Conservation (phyloP, 177 flowering plant species). For the Tripterygium wilfordii region DNA sequence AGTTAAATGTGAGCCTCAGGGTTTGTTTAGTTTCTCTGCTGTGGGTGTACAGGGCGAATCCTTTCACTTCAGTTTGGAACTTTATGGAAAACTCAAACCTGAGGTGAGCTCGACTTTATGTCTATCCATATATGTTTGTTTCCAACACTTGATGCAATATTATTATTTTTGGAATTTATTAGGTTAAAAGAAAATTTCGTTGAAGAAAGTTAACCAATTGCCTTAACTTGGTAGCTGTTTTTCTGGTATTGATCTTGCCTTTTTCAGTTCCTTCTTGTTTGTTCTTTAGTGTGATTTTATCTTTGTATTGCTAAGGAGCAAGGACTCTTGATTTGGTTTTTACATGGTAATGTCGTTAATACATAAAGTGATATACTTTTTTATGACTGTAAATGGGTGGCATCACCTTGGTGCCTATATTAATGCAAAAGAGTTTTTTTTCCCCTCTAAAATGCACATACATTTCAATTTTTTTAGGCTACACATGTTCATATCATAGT, state of each 20-base stretch:
- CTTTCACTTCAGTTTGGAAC: slow-evolving; percentile 47
- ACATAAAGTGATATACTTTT: no score
- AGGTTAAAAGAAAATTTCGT: no score
- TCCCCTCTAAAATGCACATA: background rate
- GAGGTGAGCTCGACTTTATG: slow-evolving; percentile 34
- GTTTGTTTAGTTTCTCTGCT: slow-evolving; percentile 76
- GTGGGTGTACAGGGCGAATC: slow-evolving; percentile 45
- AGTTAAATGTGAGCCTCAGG: slow-evolving; percentile 68
- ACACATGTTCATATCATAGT: background rate
- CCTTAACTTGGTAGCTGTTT: background rate
- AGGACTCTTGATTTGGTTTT: background rate
- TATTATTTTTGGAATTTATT: no score
- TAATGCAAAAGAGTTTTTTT: no score
- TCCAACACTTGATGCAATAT: background rate
- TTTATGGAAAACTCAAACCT: slow-evolving; percentile 50
- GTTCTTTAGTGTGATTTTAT: no score
- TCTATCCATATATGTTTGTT: background rate
- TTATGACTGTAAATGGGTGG: background rate
- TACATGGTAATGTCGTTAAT: background rate
- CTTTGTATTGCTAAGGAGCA: background rate
- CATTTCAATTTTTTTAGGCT: background rate
- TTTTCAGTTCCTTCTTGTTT: no score
- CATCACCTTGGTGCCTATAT: background rate
- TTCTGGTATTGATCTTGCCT: no score
- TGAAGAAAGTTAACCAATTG: background rate